Conservation (phyloP, 768 basidiomycete species). For the Lentinus tigrinus region DNA sequence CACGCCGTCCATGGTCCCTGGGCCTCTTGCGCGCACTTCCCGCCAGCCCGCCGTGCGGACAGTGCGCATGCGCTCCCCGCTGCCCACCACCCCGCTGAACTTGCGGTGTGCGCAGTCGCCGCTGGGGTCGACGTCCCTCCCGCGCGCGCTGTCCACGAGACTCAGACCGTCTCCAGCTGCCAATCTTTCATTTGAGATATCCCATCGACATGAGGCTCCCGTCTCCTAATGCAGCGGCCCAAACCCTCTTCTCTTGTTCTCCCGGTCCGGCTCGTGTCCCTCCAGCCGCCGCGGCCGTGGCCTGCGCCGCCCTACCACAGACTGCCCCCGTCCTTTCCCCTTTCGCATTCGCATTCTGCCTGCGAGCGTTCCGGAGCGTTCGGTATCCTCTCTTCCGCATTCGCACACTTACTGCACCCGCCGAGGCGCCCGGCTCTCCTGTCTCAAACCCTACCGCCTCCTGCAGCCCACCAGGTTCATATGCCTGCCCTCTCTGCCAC, state of each 20-base stretch:
- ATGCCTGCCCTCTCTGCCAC: too few relatives aligned
- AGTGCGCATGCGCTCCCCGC: background rate
- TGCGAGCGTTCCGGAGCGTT: background rate
- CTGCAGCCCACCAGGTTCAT: too few relatives aligned
- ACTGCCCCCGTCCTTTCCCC: background rate
- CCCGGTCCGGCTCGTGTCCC: background rate
- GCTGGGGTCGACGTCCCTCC: too few relatives aligned
- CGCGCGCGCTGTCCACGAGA: background rate
- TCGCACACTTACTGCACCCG: background rate
- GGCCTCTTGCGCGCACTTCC: background rate
- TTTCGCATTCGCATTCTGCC: background rate
- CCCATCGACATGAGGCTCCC: conserved; percentile 3
- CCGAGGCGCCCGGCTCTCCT: too few relatives aligned
- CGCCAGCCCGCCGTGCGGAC: background rate
- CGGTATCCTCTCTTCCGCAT: background rate
- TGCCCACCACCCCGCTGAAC: background rate
- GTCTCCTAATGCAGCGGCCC: background rate
- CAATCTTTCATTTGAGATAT: conserved; percentile 5
- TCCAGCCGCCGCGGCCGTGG: background rate
- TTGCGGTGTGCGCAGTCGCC: background rate
- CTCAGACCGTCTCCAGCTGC: background rate
- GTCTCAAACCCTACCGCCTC: too few relatives aligned
- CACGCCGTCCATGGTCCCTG: background rate
- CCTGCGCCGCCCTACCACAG: background rate
- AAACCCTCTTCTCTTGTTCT: background rate